phyloP scores from a whole-genome alignment of 768 basidiomycete genomes.

The Rhodotorula graminis region DNA sequence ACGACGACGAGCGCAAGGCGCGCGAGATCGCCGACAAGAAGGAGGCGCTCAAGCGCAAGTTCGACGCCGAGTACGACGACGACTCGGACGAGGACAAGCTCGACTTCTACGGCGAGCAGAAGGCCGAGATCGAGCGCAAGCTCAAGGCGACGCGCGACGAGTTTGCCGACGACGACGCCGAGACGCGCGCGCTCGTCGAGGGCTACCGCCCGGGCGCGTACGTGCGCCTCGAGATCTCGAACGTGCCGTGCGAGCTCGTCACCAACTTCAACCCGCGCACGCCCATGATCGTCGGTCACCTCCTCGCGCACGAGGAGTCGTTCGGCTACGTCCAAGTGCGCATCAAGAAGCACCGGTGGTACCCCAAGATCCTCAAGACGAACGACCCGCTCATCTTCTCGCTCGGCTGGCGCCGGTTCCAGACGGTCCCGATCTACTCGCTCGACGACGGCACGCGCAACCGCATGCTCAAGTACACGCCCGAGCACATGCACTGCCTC shows the following conservation, averaged over 20 bases:
- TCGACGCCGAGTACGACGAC: constrained; percentile 87
- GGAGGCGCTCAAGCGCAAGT: constrained; percentile 84
- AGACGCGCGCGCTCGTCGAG: constrained; percentile 75
- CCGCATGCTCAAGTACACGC: constrained; percentile 99
- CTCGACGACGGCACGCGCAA: constrained; percentile 91
- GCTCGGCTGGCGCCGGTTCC: constrained; percentile 96
- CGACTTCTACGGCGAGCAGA: constrained; percentile 87
- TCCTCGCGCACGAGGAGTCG: constrained; percentile 80
- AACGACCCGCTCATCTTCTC: constrained; percentile 96
- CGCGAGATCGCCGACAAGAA: constrained; percentile 73
- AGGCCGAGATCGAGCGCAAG: constrained; percentile 65
- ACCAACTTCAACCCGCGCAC: constrained; percentile 87
- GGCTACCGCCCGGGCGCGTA: constrained; percentile 87
- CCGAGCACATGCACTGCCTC: constrained; percentile 99
- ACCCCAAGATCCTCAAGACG: constrained; percentile 80
- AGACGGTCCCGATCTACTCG: constrained; percentile 88
- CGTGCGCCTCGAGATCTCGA: constrained; percentile 78
- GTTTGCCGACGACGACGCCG: constrained; percentile 71
- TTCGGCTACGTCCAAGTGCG: constrained; percentile 93
- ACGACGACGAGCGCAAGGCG: constrained; percentile 43
- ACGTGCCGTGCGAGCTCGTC: constrained; percentile 85
- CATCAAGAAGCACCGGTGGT: constrained; percentile 95
- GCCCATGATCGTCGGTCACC: constrained; percentile 86
- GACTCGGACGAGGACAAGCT: constrained; percentile 53
- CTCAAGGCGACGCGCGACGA: constrained; percentile 68